Percentiles rank a stretch among this genome's conserved stretches.
These are phyloP conservation scores for Favolaschia claudopus DNA, from an alignment of 768 basidiomycete species.

Conservation along the genomic window DNA sequence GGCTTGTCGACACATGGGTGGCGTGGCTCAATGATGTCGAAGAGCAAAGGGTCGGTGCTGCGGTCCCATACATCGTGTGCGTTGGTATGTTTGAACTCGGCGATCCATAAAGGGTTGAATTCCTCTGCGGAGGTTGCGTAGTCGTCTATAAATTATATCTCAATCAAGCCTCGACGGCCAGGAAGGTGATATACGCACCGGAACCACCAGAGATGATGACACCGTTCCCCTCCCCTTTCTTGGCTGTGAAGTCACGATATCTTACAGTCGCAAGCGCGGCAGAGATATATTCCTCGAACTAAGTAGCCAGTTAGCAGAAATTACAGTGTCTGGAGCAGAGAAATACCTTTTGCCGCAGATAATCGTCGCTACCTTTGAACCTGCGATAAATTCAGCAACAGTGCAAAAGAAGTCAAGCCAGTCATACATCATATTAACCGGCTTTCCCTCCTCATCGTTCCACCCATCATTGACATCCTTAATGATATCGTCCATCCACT, in stretches of 20 bases:
- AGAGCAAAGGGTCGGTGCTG: constrained; percentile 89
- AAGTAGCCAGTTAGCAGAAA: background rate
- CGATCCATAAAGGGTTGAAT: constrained; percentile 89
- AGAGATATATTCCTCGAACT: constrained; percentile 96
- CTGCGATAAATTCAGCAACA: constrained; percentile 42
- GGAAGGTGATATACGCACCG: no score
- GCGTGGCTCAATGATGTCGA: constrained; percentile 94
- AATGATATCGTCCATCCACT: constrained; percentile 97
- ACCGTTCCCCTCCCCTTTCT: constrained; percentile 66
- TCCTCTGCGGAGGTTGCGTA: constrained; percentile 71
- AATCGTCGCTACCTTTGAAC: constrained; percentile 97
- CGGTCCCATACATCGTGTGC: constrained; percentile 92
- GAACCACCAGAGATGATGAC: constrained; percentile 74
- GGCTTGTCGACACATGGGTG: constrained; percentile 95
- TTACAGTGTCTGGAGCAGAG: background rate
- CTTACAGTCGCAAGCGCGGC: constrained; percentile 89
- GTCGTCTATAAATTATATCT: constrained; percentile 44
- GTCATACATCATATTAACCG: constrained; percentile 70
- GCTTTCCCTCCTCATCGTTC: constrained; percentile 66
- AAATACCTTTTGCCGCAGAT: constrained; percentile 81
- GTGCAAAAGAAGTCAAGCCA: background rate
- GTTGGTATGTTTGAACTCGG: constrained; percentile 86
- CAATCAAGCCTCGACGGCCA: constrained; percentile 1
- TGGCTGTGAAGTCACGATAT: constrained; percentile 85
- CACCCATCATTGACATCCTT: constrained; percentile 85